Conservation (phyloP, 1,139 yeast species). For the Yarrowia galli region DNA sequence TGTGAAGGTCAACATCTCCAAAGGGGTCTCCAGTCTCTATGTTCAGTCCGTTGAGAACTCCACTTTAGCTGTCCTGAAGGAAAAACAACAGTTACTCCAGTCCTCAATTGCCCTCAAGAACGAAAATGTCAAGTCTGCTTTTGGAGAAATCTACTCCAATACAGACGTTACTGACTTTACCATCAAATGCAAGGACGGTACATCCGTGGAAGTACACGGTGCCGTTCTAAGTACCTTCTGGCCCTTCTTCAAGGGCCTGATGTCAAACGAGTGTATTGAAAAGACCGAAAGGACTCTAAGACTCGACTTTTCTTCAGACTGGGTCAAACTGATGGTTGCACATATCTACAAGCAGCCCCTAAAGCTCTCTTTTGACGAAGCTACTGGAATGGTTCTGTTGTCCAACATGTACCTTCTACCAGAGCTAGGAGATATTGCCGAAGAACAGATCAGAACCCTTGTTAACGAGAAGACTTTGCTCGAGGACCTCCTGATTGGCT, state of each 20-base stretch:
- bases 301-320: not conserved
- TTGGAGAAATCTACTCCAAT: not conserved
- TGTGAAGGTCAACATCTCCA: too few relatives aligned
- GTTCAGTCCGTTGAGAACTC: too few relatives aligned
- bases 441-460: not conserved
- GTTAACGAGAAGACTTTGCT: not conserved
- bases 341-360: not conserved
- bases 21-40: too few relatives aligned
- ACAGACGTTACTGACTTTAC: not conserved
- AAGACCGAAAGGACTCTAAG: not conserved
- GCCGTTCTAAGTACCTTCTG: not conserved
- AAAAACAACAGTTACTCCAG: too few relatives aligned
- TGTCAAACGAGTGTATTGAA: not conserved
- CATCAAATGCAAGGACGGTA: not conserved
- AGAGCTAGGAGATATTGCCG: not conserved
- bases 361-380: not conserved
- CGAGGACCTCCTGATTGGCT: not conserved
- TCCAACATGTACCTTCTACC: constrained; percentile 1
- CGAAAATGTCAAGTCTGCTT: too few relatives aligned
- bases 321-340: not conserved
- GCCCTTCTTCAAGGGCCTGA: not conserved
- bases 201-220: not conserved
- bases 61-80: too few relatives aligned
- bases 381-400: not conserved
- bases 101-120: too few relatives aligned